Conservation (phyloP, 2,329 filamentous ascomycete genomes). For the Cladosporium sp. region DNA sequence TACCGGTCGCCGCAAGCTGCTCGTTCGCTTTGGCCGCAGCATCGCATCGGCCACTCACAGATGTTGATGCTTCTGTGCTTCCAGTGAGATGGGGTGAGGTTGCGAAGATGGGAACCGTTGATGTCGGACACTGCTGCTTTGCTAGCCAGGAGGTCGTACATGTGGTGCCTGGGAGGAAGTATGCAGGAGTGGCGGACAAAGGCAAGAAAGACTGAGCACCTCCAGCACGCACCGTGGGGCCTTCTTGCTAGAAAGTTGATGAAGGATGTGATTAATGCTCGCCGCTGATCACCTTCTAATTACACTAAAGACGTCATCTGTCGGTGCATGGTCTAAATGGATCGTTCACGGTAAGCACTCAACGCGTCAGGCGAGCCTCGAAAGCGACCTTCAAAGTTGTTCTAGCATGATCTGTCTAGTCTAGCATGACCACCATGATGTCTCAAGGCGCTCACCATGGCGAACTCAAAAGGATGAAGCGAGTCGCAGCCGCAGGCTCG, state of each 20-base stretch:
- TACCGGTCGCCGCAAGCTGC: not conserved
- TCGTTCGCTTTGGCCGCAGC: not conserved
- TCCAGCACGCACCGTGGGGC: no score
- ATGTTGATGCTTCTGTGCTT: not conserved
- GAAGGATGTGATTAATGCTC: no score
- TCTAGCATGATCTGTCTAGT: no score
- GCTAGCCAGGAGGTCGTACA: not conserved
- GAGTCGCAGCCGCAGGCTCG: no score
- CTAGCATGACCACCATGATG: not conserved
- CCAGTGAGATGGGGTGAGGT: constrained; percentile 1
- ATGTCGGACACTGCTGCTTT: constrained; percentile 9
- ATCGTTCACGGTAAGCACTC: no score
- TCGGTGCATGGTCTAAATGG: no score
- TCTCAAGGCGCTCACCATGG: not conserved
- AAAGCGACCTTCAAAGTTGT: no score
- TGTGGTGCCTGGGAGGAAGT: not conserved
- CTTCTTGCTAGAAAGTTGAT: not conserved
- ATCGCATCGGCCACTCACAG: not conserved
- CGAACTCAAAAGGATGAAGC: no score
- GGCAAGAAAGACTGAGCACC: no score
- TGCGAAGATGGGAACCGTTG: not conserved
- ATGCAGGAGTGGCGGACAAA: not conserved
- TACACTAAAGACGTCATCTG: no score
- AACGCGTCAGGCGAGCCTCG: no score
- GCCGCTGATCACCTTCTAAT: no score